Evolutionary conservation across 768 basidiomycete genomes (phyloP), one percentile per base, ranked within the genome.

Genomic region (Boletus rubescentipes): DNA sequence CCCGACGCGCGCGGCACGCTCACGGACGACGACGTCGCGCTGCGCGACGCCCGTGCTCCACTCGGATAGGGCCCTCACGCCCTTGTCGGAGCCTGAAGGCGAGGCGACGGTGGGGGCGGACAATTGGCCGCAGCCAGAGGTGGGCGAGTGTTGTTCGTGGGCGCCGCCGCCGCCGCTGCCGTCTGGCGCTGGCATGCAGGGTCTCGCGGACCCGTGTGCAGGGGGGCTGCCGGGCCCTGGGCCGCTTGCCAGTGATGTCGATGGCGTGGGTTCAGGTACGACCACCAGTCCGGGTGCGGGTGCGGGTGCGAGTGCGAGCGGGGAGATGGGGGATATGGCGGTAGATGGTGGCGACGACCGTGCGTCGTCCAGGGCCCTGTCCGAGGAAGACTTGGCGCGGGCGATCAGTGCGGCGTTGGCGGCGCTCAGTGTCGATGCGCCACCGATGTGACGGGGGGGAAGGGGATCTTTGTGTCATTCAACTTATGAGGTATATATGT

Each of bases 111-210:
- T 3, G 26, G 61, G 54, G 40, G 53, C 12, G 30, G 60, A 46
- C 5, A 15, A 51, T n/a, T 70, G 69, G 69, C 69, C 69, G 2
- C 69, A 70, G 46, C 69, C 69, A 0, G 70, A 51, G n/a, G 64
- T 72, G 11, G 69, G 70, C 4, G 70, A 72, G 44, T 61, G 37
- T 34, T 70, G 68, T 32, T 49, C 55, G 52, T 70, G 68, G 70
- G 61, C 34, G 26, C 60, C 66, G 5, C 46, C 43, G 1, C 39
- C 30, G 11, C 46, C 43, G 1, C 39, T 26, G 11, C 57, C 64
- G 14, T 48, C 43, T 0, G 50, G 43, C 14, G 4, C 31, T 18
- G 8, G n/a, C 46, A 41, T 23, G 2, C 9, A 10, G 4, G 9
- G 9, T 30, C n/a, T 9, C 3, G n/a, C 42, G 4, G 26, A 14